Conservation (phyloP, 345 rosid genomes). For the Laguncularia racemosa region DNA sequence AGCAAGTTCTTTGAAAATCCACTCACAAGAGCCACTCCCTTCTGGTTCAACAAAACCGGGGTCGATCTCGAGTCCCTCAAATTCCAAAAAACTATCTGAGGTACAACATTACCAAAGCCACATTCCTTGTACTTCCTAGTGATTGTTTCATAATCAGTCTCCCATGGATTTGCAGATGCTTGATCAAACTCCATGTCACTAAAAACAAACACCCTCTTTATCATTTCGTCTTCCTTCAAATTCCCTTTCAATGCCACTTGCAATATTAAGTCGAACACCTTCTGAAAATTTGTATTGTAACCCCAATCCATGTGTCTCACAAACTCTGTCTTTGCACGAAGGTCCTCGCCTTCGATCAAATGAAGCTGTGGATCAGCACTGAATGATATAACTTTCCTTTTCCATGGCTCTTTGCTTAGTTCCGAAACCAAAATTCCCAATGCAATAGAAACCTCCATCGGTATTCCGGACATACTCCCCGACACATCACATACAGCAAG, state of each 20-base stretch:
- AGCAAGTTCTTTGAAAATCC: conserved; percentile 63
- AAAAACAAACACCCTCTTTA: conserved; percentile 50
- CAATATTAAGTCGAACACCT: conserved; percentile 46
- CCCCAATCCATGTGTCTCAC: conserved; percentile 31
- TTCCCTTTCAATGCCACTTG: conserved; percentile 34
- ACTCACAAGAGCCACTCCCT: conserved; percentile 51
- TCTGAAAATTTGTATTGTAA: conserved; percentile 28
- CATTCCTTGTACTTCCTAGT: conserved; percentile 29
- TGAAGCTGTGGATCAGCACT: conserved; percentile 33
- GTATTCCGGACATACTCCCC: conserved; percentile 35
- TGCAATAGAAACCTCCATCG: conserved; percentile 55
- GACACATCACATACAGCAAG: conserved; percentile 57
- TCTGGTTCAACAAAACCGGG: conserved; percentile 28
- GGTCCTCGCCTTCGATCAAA: conserved; percentile 22
- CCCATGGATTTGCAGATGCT: conserved; percentile 33
- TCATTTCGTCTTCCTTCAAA: conserved; percentile 41
- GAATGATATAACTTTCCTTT: conserved; percentile 50
- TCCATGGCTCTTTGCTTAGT: conserved; percentile 54
- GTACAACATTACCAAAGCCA: conserved; percentile 43
- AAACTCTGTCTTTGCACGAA: conserved; percentile 24
- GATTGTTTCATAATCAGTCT: conserved; percentile 37
- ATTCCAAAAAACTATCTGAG: conserved; percentile 64
- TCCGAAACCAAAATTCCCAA: conserved; percentile 44
- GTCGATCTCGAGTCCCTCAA: conserved; percentile 41
- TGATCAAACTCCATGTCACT: conserved; percentile 64